These are phyloP conservation scores for Selaginella tamariscina DNA, from an alignment of 75 land plant genomes.

Conservation along the genomic window DNA sequence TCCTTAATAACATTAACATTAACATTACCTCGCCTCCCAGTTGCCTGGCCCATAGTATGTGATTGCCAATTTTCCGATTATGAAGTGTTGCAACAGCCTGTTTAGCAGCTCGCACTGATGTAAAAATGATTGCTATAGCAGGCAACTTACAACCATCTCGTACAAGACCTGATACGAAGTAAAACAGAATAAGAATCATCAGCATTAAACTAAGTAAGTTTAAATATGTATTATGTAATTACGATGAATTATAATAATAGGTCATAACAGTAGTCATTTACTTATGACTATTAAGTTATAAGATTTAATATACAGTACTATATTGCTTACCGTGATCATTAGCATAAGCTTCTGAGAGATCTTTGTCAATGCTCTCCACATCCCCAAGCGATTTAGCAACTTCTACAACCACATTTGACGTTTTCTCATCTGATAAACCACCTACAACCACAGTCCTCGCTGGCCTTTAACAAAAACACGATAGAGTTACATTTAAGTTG, in stretches of 20 bases:
- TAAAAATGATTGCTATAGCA: constrained; percentile 61
- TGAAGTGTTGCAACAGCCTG: constrained; percentile 61
- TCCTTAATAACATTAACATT: background rate
- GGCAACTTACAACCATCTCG: constrained; percentile 76
- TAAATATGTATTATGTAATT: too few relatives aligned
- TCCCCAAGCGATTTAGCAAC: constrained; percentile 42
- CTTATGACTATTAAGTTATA: too few relatives aligned
- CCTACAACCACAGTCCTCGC: constrained; percentile 88
- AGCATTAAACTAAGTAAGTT: too few relatives aligned
- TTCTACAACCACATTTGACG: constrained; percentile 52
- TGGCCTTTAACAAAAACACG: constrained; percentile 42
- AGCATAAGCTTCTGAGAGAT: constrained; percentile 64
- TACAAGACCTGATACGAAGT: constrained; percentile 17
- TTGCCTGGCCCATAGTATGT: constrained; percentile 82
- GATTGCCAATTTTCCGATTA: constrained; percentile 50
- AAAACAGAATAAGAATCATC: background rate
- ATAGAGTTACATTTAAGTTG: too few relatives aligned
- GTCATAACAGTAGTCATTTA: background rate
- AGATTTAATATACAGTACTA: too few relatives aligned
- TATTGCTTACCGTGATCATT: constrained; percentile 58
- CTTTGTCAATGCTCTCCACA: constrained; percentile 49
- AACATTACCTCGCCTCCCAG: constrained; percentile 99
- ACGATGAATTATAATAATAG: too few relatives aligned
- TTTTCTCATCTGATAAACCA: constrained; percentile 48
- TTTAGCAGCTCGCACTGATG: constrained; percentile 61